Base-by-base conservation (phyloP, 208 protist species). In the Trypanosoma brucei region DNA sequence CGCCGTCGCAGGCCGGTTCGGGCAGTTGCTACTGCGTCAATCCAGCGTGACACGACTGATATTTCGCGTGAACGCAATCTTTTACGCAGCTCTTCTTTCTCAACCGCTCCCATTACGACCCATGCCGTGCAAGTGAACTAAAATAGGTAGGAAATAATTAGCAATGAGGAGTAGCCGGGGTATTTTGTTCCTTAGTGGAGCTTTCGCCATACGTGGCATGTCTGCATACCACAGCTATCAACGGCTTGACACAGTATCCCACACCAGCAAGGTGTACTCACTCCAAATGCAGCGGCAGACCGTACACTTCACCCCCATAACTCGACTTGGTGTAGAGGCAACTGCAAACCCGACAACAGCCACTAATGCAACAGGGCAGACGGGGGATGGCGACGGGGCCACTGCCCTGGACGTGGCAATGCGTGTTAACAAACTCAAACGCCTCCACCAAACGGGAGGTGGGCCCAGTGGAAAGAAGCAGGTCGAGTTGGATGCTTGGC, bases 341-440 rank as follows among this genome's bases (percentile, higher is more conserved):
- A 49, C 74, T n/a, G 13, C 64, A 3, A 38, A 51, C 30, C 6
- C 53, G 33, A 40, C 53, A 46, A 49, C 13, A n/a, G 58, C 50
- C 7, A 54, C 59, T 2, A 60, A 61, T 13, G 42, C 31, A 48
- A 48, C 35, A 9, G 8, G 14, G 9, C 36, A 42, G 46, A 46
- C 36, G n/a, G 56, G 38, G n/a, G 22, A 22, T 45, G 63, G 33
- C 40, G 70, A 45, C n/a, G 37, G 65, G 11, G 82, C 72, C 37
- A 84, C 66, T 38, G 90, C 86, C 0, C 70, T 95, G 5, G 90
- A 93, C 62, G 79, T 95, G n/a, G 90, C 90, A 33, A 91, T 92
- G 73, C 74, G 76, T 3, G 90, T 93, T 33, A 95, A 93, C 63
- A 86, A 85, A 57, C 59, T 95, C 35, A 95, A 95, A 64, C 76